Evolutionary conservation across 495 filamentous ascomycete species (phyloP).

Genomic region (Entonaema liquescens): DNA sequence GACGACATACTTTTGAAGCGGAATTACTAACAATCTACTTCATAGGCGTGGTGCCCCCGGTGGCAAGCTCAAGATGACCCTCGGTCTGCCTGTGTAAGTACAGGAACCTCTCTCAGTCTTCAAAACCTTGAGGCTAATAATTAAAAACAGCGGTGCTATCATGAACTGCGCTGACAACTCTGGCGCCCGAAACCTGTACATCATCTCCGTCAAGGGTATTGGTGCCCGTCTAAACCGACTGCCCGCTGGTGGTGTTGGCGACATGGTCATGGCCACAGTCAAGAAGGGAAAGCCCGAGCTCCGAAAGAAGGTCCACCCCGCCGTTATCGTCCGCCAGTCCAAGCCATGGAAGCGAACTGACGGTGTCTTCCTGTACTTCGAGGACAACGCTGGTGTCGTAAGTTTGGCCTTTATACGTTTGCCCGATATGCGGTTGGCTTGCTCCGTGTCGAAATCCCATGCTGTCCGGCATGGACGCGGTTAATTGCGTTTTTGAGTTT

Average conservation of each 20-base stretch:
- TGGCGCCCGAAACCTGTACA: conserved; percentile 97
- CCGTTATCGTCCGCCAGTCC: conserved; percentile 95
- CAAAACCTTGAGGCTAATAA: conserved; percentile 65
- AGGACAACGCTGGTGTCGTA: conserved; percentile 67
- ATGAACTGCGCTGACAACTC: conserved; percentile 97
- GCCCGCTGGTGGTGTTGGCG: conserved; percentile 93
- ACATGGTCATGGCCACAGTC: conserved; percentile 99
- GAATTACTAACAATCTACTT: conserved; percentile 19
- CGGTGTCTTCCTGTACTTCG: conserved; percentile 99
- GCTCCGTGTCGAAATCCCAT: background rate
- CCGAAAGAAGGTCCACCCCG: conserved; percentile 99
- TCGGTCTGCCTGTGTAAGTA: conserved; percentile 99
- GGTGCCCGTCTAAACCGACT: conserved; percentile 98
- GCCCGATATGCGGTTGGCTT: background rate
- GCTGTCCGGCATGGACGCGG: background rate
- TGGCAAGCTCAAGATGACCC: conserved; percentile 99
- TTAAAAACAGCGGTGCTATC: conserved; percentile 85
- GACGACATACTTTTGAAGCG: conserved; percentile 2
- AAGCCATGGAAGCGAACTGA: conserved; percentile 99
- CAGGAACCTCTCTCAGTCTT: conserved; percentile 69
- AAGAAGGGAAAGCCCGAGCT: conserved; percentile 99
- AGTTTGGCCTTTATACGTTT: conserved; percentile 3
- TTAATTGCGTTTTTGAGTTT: background rate
- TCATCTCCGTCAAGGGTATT: conserved; percentile 99
- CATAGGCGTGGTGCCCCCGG: conserved; percentile 88